Base-by-base conservation (phyloP, 1,284 basidiomycete species). In the Ustilago lituana region DNA sequence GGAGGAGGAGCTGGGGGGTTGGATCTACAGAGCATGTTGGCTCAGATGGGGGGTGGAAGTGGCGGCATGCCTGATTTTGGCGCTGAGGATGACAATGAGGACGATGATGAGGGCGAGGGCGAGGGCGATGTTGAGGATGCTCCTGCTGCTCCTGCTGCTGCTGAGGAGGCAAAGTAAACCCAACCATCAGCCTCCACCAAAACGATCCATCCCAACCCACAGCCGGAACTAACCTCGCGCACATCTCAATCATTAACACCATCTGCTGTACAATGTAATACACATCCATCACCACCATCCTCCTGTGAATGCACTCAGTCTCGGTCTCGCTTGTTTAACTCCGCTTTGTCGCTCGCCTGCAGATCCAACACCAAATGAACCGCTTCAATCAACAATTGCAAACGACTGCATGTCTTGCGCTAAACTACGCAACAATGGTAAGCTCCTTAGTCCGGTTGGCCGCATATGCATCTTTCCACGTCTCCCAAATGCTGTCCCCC, bases 51-150 rank as follows among this genome's bases (percentile, higher is more conserved):
- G n/a, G 64, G 43, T 4, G 54, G 54, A 14, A 50, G 48, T 44
- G 61, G 52, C 17, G 70, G 55, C 11, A 54, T 66, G 31, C 63
- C 58, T 14, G 57, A 66, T 37, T 65, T 72, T 37, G 76, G 62
- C 20, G 64, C 45, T 3, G 73, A 70, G 14, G 77, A 68, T 33
- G 76, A 66, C 32, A 70, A 70, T 15, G 76, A 75, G 33, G 45
- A 22, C 37, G 73, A 61, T 19, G 78, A 77, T 10, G 77, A 72
- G 3, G 77, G 51, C 31, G 67, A 68, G 40, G 89, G 87, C 32
- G 77, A 72, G 3, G 77, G 51, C 31, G 67, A 68, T 41, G 89
- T 87, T 32, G 48, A 55, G 22, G 58, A 59, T n/a, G 49, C 58
- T 44, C 45, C 55, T 31, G 51, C 52, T 8, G 44, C 55, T n/a